These are phyloP conservation scores for Fusarium citri DNA, from an alignment of 2,329 filamentous ascomycete genomes.

Conservation along the genomic window DNA sequence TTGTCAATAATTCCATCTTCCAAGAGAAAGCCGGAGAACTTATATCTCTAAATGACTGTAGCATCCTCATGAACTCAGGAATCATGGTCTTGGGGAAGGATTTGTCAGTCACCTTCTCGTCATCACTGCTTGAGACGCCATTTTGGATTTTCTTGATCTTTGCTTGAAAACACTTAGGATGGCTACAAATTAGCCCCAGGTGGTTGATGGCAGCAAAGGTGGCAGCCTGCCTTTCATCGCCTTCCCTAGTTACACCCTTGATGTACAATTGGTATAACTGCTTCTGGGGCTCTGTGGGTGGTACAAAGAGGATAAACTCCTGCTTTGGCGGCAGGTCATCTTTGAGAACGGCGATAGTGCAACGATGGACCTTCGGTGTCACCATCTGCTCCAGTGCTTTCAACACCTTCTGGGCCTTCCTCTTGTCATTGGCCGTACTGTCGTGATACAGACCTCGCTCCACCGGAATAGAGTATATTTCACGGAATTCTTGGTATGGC, in stretches of 20 bases:
- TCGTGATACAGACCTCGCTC: conserved; percentile 75
- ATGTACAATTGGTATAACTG: conserved; percentile 68
- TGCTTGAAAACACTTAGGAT: conserved; percentile 61
- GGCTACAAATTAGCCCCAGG: conserved; percentile 63
- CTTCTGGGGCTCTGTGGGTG: conserved; percentile 74
- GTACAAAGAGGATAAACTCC: conserved; percentile 84
- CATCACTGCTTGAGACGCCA: not conserved
- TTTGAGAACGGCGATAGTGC: conserved; percentile 73
- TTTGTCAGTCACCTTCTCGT: conserved; percentile 4
- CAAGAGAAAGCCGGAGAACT: conserved; percentile 68
- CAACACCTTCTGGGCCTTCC: conserved; percentile 73
- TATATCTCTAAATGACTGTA: conserved; percentile 53
- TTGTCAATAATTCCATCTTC: conserved; percentile 74
- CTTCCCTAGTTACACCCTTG: conserved; percentile 22
- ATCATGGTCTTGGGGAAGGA: conserved; percentile 47
- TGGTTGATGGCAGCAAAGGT: conserved; percentile 54
- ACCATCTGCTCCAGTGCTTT: conserved; percentile 78
- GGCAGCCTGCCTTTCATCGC: conserved; percentile 11
- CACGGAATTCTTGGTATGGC: conserved; percentile 72
- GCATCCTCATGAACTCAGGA: conserved; percentile 50
- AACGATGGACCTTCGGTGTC: conserved; percentile 81
- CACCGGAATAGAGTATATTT: conserved; percentile 79
- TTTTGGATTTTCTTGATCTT: conserved; percentile 45
- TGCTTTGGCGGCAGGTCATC: conserved; percentile 78
- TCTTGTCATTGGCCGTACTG: conserved; percentile 66